Evolutionary conservation across 2,329 filamentous ascomycete genomes (phyloP), one percentile per base, ranked within the genome.

Genomic region (Claviceps spartinae): DNA sequence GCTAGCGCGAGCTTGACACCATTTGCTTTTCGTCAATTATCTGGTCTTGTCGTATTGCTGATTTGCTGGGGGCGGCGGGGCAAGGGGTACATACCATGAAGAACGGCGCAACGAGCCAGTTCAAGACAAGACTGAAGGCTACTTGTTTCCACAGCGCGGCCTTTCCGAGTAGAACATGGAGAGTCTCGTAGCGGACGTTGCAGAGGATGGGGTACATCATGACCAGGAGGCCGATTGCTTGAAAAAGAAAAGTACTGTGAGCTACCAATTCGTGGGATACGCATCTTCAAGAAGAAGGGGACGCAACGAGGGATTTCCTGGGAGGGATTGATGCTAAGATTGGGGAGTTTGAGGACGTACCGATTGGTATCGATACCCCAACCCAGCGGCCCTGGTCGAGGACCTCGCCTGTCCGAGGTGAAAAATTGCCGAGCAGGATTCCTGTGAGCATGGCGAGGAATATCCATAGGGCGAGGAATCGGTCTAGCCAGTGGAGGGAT

Each of bases 191-290:
- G 42, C 80, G 80, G 5, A 94, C 85, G 65, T 93, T 93, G 75
- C 87, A 94, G 0, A 95, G 72, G 54, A 95, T 94, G 0, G 88
- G 89, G 62, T 93, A 95, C 87, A 95, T 95, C 88, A 95, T 95
- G 43, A 94, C 82, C 1, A 95, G 74, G 1, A 95, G 69, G 0
- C 88, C 88, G 47, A 94, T 71, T 0, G 88, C 87, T 86, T 18
- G 1, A 18, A 47, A 22, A 45, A 30, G 11, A 30, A 30, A 20
- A 45, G 18, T 42, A 11, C 18, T 11, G 20, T 20, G 8, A 20
- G 41, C 41, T 42, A 8, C 16, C 4, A n/a, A 22, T 42, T 11
- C 3, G 26, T 30, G 26, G 26, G 8, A 30, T 30, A 30, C 26
- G 26, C 26, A 30, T 30, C 9, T 30, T 30, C 26, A 42, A 42